These are phyloP conservation scores for Trametes coccinea DNA, from an alignment of 768 basidiomycete species.

Conservation along the genomic window DNA sequence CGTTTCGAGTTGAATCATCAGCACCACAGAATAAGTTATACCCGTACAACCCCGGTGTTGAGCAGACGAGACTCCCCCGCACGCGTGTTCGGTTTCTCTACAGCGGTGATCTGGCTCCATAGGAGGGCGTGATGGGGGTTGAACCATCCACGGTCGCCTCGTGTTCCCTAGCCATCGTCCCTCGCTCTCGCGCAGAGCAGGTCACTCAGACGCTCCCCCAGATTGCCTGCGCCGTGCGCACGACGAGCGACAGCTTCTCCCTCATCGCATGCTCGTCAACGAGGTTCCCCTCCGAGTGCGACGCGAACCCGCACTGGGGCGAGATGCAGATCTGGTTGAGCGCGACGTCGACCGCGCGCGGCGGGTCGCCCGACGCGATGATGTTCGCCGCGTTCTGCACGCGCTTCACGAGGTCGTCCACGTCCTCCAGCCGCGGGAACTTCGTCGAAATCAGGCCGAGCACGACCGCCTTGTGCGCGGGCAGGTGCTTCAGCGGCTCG, in stretches of 20 bases:
- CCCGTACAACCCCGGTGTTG: too few species aligned
- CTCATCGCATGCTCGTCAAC: slow-evolving; percentile 39
- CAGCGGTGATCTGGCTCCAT: too few species aligned
- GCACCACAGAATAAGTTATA: too few species aligned
- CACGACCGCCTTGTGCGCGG: slow-evolving; percentile 43
- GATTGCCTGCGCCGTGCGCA: slow-evolving; percentile 38
- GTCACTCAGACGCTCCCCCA: slow-evolving; percentile 29
- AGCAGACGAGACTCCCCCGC: too few species aligned
- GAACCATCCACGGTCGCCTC: too few species aligned
- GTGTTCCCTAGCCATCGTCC: too few species aligned
- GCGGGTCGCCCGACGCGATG: slow-evolving; percentile 41
- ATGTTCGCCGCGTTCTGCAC: slow-evolving; percentile 45
- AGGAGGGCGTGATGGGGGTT: too few species aligned
- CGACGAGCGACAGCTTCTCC: slow-evolving; percentile 37
- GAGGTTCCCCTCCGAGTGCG: slow-evolving; percentile 46
- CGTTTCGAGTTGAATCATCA: too few species aligned
- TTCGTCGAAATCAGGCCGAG: slow-evolving; percentile 48
- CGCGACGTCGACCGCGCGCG: slow-evolving; percentile 41
- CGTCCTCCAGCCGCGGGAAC: slow-evolving; percentile 45
- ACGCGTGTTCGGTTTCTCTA: too few species aligned
- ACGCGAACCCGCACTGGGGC: slow-evolving; percentile 56
- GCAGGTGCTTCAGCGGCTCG: slow-evolving; percentile 53
- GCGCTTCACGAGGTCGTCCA: slow-evolving; percentile 39
- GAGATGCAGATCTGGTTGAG: slow-evolving; percentile 45
- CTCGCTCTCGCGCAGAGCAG: too few species aligned